Evolutionary conservation across 768 basidiomycete species (phyloP).

Genomic region (Amanita thiersii): DNA sequence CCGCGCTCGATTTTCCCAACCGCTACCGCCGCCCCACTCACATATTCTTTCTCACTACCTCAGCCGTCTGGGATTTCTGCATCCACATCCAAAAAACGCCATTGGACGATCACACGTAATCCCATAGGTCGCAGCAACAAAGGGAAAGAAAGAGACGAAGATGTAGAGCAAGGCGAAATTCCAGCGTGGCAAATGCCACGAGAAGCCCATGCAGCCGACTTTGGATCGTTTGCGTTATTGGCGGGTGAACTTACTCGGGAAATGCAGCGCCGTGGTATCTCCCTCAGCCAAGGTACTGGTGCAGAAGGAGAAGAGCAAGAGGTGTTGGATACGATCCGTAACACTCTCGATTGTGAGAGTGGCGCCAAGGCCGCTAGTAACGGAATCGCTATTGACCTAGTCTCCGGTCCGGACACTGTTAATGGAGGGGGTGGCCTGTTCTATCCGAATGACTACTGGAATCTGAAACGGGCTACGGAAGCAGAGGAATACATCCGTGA

Average conservation of each 20-base stretch:
- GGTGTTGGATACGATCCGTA: constrained; percentile 24
- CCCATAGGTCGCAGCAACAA: constrained; percentile 35
- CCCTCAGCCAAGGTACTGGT: constrained; percentile 13
- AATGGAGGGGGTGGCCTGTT: constrained; percentile 12
- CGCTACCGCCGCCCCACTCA: constrained; percentile 18
- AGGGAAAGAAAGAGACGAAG: constrained; percentile 45
- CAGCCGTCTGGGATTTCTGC: constrained; percentile 10
- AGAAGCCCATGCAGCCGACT: constrained; percentile 49
- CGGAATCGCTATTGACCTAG: constrained; percentile 12
- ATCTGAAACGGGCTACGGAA: constrained; percentile 33
- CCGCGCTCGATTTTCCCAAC: constrained; percentile 16
- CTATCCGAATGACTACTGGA: constrained; percentile 36
- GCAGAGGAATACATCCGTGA: constrained; percentile 64
- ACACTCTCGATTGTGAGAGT: constrained; percentile 28
- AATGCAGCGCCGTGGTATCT: constrained; percentile 25
- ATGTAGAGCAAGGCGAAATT: constrained; percentile 25
- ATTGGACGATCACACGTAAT: constrained; percentile 57
- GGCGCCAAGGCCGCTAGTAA: constrained; percentile 11
- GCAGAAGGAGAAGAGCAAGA: constrained; percentile 24
- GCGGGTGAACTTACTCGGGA: constrained; percentile 38
- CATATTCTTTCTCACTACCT: constrained; percentile 15
- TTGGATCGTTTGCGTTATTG: constrained; percentile 51
- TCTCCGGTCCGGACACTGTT: constrained; percentile 8
- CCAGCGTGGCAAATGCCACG: constrained; percentile 41
- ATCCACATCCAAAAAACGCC: constrained; percentile 31